phyloP scores from a whole-genome alignment of 78 protist species.

The Dictyostelium brefeldianum region DNA sequence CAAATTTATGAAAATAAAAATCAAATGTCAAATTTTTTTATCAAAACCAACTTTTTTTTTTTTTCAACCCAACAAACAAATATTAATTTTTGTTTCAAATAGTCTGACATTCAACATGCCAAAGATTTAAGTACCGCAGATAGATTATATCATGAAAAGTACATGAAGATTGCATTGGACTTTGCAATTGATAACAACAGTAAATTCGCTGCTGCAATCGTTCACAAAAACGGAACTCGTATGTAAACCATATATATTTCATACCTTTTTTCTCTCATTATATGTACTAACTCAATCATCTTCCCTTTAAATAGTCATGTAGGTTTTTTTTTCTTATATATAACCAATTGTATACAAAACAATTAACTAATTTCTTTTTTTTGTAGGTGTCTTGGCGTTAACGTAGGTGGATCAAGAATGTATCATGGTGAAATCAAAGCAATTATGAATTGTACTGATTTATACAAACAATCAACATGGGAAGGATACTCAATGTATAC shows the following conservation, averaged over 20 bases:
- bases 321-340: no score
- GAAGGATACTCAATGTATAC: slow-evolving; percentile 34
- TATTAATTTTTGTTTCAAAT: no score
- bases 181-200: slow-evolving; percentile 6
- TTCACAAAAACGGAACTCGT: slow-evolving; percentile 26
- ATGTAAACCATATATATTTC: neutral
- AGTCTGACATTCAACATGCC: neutral
- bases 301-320: no score
- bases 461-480: slow-evolving; percentile 16
- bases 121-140: slow-evolving; percentile 16
- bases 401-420: slow-evolving; percentile 19
- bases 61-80: neutral
- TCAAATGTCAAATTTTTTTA: neutral
- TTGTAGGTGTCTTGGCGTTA: no score
- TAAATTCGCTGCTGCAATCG: slow-evolving; percentile 40
- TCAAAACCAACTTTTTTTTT: neutral
- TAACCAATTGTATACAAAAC: no score
- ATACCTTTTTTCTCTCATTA: no score
- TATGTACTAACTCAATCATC: no score
- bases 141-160: slow-evolving; percentile 34
- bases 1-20: no score
- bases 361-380: no score
- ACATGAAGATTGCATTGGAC: slow-evolving; percentile 37
- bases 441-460: slow-evolving; percentile 42
- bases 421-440: slow-evolving; percentile 61